Base-by-base conservation (phyloP, 192 early-diverging fungal genomes). In the Backusella parvicylindrica region DNA sequence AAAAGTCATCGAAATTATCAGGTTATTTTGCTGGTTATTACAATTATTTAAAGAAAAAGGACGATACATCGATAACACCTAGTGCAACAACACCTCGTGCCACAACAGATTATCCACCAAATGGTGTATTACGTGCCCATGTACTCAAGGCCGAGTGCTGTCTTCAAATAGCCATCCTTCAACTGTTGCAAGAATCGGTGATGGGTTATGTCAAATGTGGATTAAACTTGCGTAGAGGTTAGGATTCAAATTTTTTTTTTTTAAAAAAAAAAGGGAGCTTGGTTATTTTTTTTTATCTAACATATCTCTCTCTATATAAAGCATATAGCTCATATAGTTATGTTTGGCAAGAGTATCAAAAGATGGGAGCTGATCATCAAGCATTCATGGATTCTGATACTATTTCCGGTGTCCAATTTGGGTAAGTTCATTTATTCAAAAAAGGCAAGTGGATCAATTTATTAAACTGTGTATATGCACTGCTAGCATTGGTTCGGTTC, bases 171-270 rank as follows among this genome's bases (percentile, higher is more conserved):
- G 84, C 87, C 2, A 76, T 88, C 41, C 70, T 88, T 68, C 74
- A 86, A 26, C 74, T 88, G 47, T 70, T 84, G 3, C 87, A 88
- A 40, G 87, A 85, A 50, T 84, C 84, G 21, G 81, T 86, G 8
- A 73, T 85, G 72, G 82, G 84, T 26, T 88, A 88, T 75, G 78
- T 86, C 7, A 86, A 85, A 43, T 84, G 82, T 31, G 87, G 84
- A 9, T 53, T 88, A 36, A 88, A 86, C 67, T 56, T 88, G 28
- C 77, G 85, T n/a, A 79, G 84, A 77, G 84, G 86, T 2, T 16
- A 11, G 15, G 41, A 12, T 2, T 12, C 1, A 15, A n/a, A n/a
- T n/a, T n/a, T n/a, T n/a, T n/a, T n/a, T n/a, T n/a, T n/a, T n/a
- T n/a, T n/a, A n/a, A n/a, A n/a, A n/a, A n/a, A n/a, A n/a, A n/a